phyloP scores from a whole-genome alignment of 352 stramenopile species.

The Peronospora farinosa region DNA sequence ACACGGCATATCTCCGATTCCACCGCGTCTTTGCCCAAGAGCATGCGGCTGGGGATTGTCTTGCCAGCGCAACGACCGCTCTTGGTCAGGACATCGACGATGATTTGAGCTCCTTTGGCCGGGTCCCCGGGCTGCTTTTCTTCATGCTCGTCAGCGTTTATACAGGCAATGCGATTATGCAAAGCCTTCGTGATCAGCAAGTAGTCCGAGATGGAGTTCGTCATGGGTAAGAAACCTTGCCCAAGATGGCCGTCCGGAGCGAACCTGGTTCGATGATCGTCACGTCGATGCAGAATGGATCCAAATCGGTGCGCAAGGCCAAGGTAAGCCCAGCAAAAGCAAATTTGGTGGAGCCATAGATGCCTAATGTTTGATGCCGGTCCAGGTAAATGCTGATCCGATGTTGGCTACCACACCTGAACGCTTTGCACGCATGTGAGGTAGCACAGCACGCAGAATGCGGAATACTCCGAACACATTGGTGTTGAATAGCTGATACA shows the following conservation, averaged over 20 bases:
- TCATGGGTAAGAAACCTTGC: slow-evolving; percentile 28
- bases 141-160: slow-evolving; percentile 8
- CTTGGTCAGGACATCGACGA: slow-evolving; percentile 33
- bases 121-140: slow-evolving; percentile 28
- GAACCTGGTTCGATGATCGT: slow-evolving; percentile 41
- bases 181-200: slow-evolving; percentile 22
- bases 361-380: slow-evolving; percentile 27
- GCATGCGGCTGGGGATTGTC: slow-evolving; percentile 26
- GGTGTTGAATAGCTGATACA: slow-evolving; percentile 32
- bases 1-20: slow-evolving; percentile 18
- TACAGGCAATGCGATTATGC: slow-evolving; percentile 15
- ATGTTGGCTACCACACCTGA: slow-evolving; percentile 45
- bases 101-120: slow-evolving; percentile 29
- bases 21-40: slow-evolving; percentile 34
- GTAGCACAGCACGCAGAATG: slow-evolving; percentile 34
- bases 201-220: slow-evolving; percentile 32
- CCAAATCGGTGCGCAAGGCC: slow-evolving; percentile 28
- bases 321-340: slow-evolving; percentile 32
- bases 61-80: slow-evolving; percentile 32
- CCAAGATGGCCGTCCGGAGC: slow-evolving; percentile 37
- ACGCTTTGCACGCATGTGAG: slow-evolving; percentile 37
- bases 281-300: slow-evolving; percentile 37
- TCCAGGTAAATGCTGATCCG: slow-evolving; percentile 27
- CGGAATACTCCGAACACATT: slow-evolving; percentile 38
- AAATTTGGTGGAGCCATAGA: slow-evolving; percentile 41